Evolutionary conservation across 768 basidiomycete genomes (phyloP).

Genomic region (Butyriboletus loyo): DNA sequence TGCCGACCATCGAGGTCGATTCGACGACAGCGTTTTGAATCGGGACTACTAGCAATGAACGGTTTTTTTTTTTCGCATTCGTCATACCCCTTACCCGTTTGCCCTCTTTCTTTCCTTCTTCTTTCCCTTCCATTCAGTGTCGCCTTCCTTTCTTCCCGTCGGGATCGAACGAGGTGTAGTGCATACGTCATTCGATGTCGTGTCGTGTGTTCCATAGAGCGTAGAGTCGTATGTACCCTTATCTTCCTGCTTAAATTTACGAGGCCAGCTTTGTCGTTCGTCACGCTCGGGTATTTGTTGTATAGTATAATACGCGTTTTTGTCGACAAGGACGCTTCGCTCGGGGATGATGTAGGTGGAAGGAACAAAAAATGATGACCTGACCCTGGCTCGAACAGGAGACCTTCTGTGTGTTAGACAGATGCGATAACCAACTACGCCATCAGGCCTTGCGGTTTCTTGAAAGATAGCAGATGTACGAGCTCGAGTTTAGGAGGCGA

Average conservation of each 20-base stretch:
- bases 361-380: constrained; percentile 15
- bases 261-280: neutral
- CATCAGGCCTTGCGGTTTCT: no score
- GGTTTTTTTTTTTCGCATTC: neutral
- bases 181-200: neutral
- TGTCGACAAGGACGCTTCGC: neutral
- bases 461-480: no score
- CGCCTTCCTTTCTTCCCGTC: neutral
- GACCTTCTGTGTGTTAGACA: constrained; percentile 79
- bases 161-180: constrained; percentile 2
- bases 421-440: constrained; percentile 70
- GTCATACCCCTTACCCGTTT: constrained; percentile 17
- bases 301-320: neutral
- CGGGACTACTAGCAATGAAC: constrained; percentile 1
- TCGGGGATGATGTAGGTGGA: no score
- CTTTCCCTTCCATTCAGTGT: neutral
- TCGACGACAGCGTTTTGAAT: constrained; percentile 73
- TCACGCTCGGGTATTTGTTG: neutral
- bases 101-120: neutral
- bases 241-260: constrained; percentile 17
- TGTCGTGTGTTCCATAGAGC: constrained; percentile 20
- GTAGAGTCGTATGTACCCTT: constrained; percentile 23
- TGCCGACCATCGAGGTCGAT: constrained; percentile 98
- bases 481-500: no score
- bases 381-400: constrained; percentile 65